Base-by-base conservation (phyloP, 371 early-diverging fungal species). In the Circinella umbellata region DNA sequence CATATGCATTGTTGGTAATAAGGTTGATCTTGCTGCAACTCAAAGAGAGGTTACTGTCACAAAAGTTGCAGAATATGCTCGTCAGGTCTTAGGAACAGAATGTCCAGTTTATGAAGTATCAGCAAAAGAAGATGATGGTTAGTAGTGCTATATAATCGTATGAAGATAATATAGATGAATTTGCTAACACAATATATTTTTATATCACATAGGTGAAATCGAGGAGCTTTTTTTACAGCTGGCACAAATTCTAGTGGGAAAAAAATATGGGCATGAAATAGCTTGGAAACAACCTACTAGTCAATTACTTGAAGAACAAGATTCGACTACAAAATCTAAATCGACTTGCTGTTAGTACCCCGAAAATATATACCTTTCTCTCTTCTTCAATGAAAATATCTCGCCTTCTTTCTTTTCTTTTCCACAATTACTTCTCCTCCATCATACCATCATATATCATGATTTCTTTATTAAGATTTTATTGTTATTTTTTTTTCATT, bases 1-100 rank as follows among this genome's bases (percentile, higher is more conserved):
- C 38, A 81, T 91, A 69, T 87, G 88, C 72, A 80, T 92, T 46
- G 90, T 89, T 4, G 92, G 92, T 55, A 90, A 89, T 80, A 92
- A 90, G 74, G 76, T 84, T 66, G 92, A 92, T 73, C 75, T 91
- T 68, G 89, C 85, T 69, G 34, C 82, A 47, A 8, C 48, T 55
- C 74, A 80, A 57, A 79, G 89, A 55, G 79, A 79, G 64, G 83
- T 89, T 8, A 71, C 85, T 8, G 73, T 83, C 39, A 64, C 78
- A 18, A 79, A 79, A 61, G 82, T 84, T 8, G 65, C 81, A 39
- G 81, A 84, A 47, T 89, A 87, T 53, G 86, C 84, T 35, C 60
- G 69, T 53, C 72, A 73, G 48, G 70, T 78, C 14, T 65, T 83
- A 3, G 80, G 81, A 11, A 55, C 69, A 34, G 84, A 85, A 1